Conservation (phyloP, 2,329 filamentous ascomycete genomes). For the Aureobasidium sp. region DNA sequence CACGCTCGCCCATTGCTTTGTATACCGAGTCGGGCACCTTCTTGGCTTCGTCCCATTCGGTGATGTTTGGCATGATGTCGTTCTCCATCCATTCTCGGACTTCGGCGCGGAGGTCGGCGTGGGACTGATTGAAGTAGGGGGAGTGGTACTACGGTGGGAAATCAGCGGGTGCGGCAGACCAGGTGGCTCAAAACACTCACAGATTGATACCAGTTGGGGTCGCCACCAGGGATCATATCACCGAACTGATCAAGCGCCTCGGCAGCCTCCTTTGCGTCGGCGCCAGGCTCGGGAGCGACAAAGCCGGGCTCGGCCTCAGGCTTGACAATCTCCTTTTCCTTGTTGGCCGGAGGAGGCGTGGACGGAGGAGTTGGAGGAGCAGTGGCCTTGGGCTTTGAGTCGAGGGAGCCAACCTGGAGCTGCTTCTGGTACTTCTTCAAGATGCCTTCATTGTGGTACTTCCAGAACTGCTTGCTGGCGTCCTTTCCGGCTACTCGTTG, state of each 20-base stretch:
- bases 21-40: slow-evolving; percentile 83
- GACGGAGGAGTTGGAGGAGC: slow-evolving; percentile 47
- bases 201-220: slow-evolving; percentile 91
- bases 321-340: slow-evolving; percentile 46
- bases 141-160: slow-evolving; percentile 71
- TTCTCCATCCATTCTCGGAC: slow-evolving; percentile 85
- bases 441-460: slow-evolving; percentile 77
- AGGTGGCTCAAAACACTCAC: slow-evolving; percentile 48
- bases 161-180: background rate
- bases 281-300: slow-evolving; percentile 35
- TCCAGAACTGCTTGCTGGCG: slow-evolving; percentile 57
- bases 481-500: slow-evolving; percentile 60
- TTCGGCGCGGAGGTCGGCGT: slow-evolving; percentile 84
- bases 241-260: slow-evolving; percentile 81
- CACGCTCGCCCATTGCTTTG: slow-evolving; percentile 88
- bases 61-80: slow-evolving; percentile 83
- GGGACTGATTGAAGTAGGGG: slow-evolving; percentile 91
- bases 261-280: slow-evolving; percentile 45
- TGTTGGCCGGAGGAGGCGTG: slow-evolving; percentile 38
- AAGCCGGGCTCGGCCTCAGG: slow-evolving; percentile 54
- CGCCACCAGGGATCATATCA: slow-evolving; percentile 79
- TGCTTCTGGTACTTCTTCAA: slow-evolving; percentile 74
- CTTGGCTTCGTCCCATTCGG: slow-evolving; percentile 95
- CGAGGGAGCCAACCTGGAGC: slow-evolving; percentile 78
- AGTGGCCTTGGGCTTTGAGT: slow-evolving; percentile 64